A percentile compares a stretch with the other conserved stretches of the same genome.
These are phyloP conservation scores for Pseudozyma pruni DNA, from an alignment of 1,284 basidiomycete species.

Conservation along the genomic window DNA sequence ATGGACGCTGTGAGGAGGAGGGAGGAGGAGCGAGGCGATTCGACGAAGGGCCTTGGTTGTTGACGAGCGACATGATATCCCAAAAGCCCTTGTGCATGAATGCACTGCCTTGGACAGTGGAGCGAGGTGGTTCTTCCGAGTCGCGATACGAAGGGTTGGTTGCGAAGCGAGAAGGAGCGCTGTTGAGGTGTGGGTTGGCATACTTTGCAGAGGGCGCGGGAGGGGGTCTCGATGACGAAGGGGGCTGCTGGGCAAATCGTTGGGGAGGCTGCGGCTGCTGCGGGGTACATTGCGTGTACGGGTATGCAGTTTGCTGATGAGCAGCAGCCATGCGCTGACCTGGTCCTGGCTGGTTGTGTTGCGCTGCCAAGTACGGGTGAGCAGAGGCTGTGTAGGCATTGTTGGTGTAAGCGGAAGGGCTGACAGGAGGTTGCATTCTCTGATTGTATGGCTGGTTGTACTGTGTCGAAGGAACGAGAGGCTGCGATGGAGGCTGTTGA, in stretches of 20 bases:
- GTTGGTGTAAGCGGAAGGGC: constrained; percentile 25
- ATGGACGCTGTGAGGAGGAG: constrained; percentile 25
- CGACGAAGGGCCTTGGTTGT: constrained; percentile 35
- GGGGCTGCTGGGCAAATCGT: constrained; percentile 11
- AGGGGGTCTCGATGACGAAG: constrained; percentile 24
- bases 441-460: constrained; percentile 30
- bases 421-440: constrained; percentile 21
- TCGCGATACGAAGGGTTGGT: constrained; percentile 22
- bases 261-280: constrained; percentile 24
- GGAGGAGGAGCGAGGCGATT: constrained; percentile 38
- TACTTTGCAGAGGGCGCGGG: constrained; percentile 40
- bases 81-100: constrained; percentile 66
- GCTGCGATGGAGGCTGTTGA: constrained; percentile 38
- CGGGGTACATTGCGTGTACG: constrained; percentile 23
- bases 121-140: constrained; percentile 29
- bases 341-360: constrained; percentile 17
- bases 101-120: constrained; percentile 50
- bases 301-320: constrained; percentile 12
- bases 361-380: constrained; percentile 14
- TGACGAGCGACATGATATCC: constrained; percentile 62
- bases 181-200: constrained; percentile 40
- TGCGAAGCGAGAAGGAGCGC: constrained; percentile 44
- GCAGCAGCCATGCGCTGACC: constrained; percentile 15
- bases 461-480: constrained; percentile 17
- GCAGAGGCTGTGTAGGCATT: constrained; percentile 10